A percentile compares a stretch with the other conserved stretches of the same genome.
phyloP scores from a whole-genome alignment of 805 yeast genomes.

The Sugiyamaella smithiae region DNA sequence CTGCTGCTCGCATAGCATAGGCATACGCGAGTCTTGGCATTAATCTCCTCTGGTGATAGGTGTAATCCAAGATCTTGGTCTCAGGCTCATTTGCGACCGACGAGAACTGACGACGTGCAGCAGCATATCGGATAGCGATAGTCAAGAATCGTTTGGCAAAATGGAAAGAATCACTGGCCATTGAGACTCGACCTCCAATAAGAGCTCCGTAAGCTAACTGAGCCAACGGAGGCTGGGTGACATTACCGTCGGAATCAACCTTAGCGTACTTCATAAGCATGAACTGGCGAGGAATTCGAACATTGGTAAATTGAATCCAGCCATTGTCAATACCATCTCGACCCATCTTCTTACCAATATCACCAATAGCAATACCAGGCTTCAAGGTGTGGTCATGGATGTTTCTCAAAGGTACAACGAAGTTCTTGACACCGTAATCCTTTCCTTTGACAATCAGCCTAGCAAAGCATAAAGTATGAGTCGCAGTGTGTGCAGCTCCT shows the following conservation, averaged over 20 bases:
- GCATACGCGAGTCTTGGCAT: constrained; percentile 77
- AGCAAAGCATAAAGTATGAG: constrained; percentile 79
- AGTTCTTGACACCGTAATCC: constrained; percentile 89
- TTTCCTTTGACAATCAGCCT: constrained; percentile 74
- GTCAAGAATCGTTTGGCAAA: constrained; percentile 75
- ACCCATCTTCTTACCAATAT: constrained; percentile 93
- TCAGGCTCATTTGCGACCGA: constrained; percentile 49
- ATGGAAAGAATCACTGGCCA: constrained; percentile 83
- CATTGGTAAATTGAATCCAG: constrained; percentile 88
- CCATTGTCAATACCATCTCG: constrained; percentile 94
- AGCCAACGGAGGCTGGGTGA: constrained; percentile 74
- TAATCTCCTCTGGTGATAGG: constrained; percentile 82
- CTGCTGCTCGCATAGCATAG: constrained; percentile 71
- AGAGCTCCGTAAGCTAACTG: constrained; percentile 86
- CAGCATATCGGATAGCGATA: constrained; percentile 85
- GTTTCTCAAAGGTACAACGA: constrained; percentile 88
- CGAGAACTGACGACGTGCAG: constrained; percentile 83
- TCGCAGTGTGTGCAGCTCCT: constrained; percentile 95
- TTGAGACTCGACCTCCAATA: constrained; percentile 81
- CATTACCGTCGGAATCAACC: constrained; percentile 66
- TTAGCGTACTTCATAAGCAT: constrained; percentile 78
- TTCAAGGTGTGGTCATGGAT: constrained; percentile 56
- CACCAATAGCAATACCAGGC: constrained; percentile 84
- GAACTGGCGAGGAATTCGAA: constrained; percentile 74
- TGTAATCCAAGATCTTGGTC: constrained; percentile 76